Evolutionary conservation across 805 yeast species (phyloP).

Genomic region (Pichia membranifaciens): DNA sequence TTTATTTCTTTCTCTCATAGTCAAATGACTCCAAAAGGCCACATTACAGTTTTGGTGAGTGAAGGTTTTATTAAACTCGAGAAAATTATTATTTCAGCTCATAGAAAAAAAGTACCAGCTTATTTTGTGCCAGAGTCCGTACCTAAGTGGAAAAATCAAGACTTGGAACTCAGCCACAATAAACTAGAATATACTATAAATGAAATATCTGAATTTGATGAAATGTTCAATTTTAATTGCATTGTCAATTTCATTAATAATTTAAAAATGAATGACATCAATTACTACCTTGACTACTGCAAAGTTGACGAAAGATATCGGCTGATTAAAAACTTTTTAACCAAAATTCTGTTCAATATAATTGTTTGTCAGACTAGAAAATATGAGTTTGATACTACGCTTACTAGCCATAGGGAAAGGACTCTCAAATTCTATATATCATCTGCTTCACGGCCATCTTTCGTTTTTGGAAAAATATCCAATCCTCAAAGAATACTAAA

Average conservation of each 20-base stretch:
- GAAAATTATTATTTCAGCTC: not conserved
- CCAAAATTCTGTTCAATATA: not conserved
- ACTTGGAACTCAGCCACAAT: not conserved
- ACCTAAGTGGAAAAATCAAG: not conserved
- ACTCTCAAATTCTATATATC: conserved; percentile 7
- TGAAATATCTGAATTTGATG: conserved; percentile 4
- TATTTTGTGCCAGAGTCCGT: conserved; percentile 1
- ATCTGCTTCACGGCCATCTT: not conserved
- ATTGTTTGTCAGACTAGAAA: not conserved
- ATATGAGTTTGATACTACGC: not conserved
- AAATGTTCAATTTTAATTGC: conserved; percentile 7
- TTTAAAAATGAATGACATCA: not conserved
- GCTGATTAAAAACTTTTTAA: not conserved
- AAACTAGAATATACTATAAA: not conserved
- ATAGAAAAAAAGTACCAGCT: not conserved
- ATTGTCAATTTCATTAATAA: conserved; percentile 1
- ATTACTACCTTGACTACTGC: conserved; percentile 6
- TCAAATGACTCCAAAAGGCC: conserved; percentile 3
- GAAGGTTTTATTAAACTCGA: not conserved
- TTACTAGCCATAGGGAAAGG: not conserved
- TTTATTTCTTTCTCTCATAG: conserved; percentile 1
- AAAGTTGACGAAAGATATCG: not conserved
- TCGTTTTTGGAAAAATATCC: conserved; percentile 2
- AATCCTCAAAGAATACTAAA: not conserved
- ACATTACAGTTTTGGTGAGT: conserved; percentile 4